Percentiles rank a stretch among this genome's conserved stretches.
These are phyloP conservation scores for Mollisiaceae sp. DNA, from an alignment of 2,329 filamentous ascomycete species.

Conservation along the genomic window DNA sequence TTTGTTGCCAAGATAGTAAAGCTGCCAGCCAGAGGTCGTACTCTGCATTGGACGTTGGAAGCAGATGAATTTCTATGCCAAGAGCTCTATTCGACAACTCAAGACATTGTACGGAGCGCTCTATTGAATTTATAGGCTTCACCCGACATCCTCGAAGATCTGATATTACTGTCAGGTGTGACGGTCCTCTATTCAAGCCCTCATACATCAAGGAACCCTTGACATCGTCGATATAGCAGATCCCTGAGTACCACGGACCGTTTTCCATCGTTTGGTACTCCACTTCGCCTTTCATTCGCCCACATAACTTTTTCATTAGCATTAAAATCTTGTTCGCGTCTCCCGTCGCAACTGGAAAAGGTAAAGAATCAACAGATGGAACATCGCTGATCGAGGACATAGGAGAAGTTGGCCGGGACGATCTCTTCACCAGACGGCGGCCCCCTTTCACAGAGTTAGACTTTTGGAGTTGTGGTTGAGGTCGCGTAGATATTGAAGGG, in stretches of 20 bases:
- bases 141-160: conserved; percentile 78
- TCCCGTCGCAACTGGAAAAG: conserved; percentile 63
- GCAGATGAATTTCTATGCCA: conserved; percentile 66
- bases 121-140: conserved; percentile 56
- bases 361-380: conserved; percentile 64
- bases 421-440: conserved; percentile 60
- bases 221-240: conserved; percentile 79
- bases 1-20: conserved; percentile 80
- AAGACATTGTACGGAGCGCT: conserved; percentile 54
- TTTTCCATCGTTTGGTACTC: conserved; percentile 69
- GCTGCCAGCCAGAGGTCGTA: conserved; percentile 82
- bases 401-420: conserved; percentile 62
- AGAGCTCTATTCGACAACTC: conserved; percentile 60
- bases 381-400: conserved; percentile 49
- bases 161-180: conserved; percentile 70
- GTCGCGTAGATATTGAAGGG: conserved; percentile 45
- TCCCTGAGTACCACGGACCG: conserved; percentile 71
- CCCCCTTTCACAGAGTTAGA: conserved; percentile 49
- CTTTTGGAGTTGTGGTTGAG: conserved; percentile 43
- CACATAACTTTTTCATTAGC: conserved; percentile 78
- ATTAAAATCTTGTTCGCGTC: conserved; percentile 75
- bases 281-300: conserved; percentile 79
- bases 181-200: conserved; percentile 67
- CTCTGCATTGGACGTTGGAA: conserved; percentile 67
- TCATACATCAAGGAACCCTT: conserved; percentile 77